phyloP scores from a whole-genome alignment of 306 rosid species.

The Casuarina cunninghamiana region DNA sequence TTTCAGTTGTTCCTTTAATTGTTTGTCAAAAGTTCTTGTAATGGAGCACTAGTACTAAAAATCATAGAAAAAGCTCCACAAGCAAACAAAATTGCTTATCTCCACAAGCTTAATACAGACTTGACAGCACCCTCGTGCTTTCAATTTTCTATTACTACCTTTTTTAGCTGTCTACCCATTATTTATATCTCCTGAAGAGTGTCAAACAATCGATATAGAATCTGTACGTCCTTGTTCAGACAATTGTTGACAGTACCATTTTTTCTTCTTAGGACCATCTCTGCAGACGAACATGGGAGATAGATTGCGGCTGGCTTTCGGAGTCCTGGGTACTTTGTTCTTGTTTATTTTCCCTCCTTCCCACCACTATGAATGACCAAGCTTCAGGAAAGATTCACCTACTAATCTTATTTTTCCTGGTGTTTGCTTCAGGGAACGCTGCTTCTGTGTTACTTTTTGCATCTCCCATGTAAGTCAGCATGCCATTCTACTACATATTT shows the following conservation, averaged over 20 bases:
- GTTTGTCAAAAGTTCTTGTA: conserved; percentile 4
- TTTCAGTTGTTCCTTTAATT: neutral
- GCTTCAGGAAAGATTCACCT: conserved; percentile 1
- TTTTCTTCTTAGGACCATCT: conserved; percentile 6
- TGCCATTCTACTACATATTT: neutral
- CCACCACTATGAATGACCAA: conserved; percentile 4
- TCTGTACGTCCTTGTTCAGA: conserved; percentile 12
- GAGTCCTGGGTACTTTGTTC: conserved; percentile 55
- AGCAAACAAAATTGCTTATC: conserved; percentile 23
- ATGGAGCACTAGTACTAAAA: conserved; percentile 9
- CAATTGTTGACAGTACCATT: conserved; percentile 13
- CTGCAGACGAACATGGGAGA: conserved; percentile 30
- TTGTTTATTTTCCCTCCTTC: conserved; percentile 6
- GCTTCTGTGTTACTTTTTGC: conserved; percentile 65
- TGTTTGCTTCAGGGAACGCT: conserved; percentile 65
- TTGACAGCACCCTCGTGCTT: conserved; percentile 29
- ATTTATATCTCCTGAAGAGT: conserved; percentile 24
- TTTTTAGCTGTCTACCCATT: neutral
- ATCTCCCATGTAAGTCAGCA: conserved; percentile 61
- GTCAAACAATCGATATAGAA: neutral
- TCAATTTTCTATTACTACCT: conserved; percentile 14
- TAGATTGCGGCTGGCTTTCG: conserved; percentile 48
- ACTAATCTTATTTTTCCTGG: neutral
- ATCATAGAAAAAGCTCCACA: conserved; percentile 34
- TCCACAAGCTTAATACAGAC: conserved; percentile 38